Conservation (phyloP, 164 flowering plant genomes). For the Vitis amurensis region DNA sequence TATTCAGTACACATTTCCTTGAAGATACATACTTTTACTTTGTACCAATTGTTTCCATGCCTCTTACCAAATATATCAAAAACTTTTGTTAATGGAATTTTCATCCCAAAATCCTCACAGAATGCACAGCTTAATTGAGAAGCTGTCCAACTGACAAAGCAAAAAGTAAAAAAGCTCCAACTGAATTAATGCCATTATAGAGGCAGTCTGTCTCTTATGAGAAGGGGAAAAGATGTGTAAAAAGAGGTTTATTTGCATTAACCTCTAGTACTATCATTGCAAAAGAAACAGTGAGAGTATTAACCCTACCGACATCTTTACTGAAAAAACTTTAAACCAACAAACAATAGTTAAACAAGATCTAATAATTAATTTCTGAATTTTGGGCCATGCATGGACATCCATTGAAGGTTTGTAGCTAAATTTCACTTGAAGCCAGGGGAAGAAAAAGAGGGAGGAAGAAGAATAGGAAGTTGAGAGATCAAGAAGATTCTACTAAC, state of each 20-base stretch:
- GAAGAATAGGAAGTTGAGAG: background rate
- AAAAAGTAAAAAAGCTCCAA: no score
- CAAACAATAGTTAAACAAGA: background rate
- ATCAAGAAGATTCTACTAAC: conserved; percentile 32
- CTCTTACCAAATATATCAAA: no score
- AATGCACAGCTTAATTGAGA: no score
- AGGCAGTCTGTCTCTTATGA: no score
- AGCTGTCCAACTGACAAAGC: no score
- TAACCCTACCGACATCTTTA: background rate
- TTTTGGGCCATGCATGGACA: background rate
- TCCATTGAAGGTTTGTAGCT: no score
- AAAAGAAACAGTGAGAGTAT: background rate
- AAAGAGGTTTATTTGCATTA: background rate
- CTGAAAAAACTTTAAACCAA: background rate
- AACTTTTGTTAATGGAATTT: no score
- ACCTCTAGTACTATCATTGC: background rate
- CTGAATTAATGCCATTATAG: no score
- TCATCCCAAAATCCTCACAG: no score
- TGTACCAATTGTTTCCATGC: no score
- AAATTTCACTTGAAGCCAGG: background rate
- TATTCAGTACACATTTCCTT: no score
- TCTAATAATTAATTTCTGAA: background rate
- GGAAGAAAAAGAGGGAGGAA: background rate
- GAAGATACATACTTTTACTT: no score
- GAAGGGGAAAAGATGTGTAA: background rate